Conservation (phyloP, 78 protist genomes). For the Dictyostelium capitatum region DNA sequence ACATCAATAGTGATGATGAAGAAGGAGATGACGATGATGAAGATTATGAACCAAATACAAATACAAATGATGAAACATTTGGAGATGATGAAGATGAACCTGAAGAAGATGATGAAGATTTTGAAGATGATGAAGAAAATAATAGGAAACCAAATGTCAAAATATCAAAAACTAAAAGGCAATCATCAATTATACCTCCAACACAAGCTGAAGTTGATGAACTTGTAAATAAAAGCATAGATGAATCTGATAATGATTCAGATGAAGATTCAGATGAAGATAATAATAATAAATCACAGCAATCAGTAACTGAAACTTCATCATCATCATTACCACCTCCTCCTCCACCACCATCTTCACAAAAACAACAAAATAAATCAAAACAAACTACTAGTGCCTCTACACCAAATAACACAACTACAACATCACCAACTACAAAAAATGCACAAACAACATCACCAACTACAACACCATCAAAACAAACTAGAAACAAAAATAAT, state of each 20-base stretch:
- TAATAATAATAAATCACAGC: not conserved
- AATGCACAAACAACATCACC: slow-evolving; percentile 2
- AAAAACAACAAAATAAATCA: slow-evolving; percentile 14
- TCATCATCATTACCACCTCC: not conserved
- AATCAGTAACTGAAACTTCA: not conserved
- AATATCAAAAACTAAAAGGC: not conserved
- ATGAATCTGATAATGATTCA: not conserved
- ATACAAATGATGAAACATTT: not conserved
- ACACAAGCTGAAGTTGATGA: slow-evolving; percentile 4
- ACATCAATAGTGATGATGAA: too few relatives aligned
- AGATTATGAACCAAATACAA: not conserved
- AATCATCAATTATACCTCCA: not conserved
- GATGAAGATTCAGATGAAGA: not conserved
- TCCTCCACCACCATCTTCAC: not conserved
- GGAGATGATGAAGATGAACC: slow-evolving; percentile 27
- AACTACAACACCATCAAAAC: not conserved
- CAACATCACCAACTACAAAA: not conserved
- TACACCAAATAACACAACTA: not conserved
- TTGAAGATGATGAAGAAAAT: not conserved
- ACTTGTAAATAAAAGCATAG: not conserved
- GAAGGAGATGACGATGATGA: not conserved
- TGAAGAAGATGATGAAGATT: slow-evolving; percentile 13
- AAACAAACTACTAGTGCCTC: not conserved
- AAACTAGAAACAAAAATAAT: not conserved
- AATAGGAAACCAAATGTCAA: not conserved